phyloP scores from a whole-genome alignment of 2,329 filamentous ascomycete genomes.

The Trichophyton equinum region DNA sequence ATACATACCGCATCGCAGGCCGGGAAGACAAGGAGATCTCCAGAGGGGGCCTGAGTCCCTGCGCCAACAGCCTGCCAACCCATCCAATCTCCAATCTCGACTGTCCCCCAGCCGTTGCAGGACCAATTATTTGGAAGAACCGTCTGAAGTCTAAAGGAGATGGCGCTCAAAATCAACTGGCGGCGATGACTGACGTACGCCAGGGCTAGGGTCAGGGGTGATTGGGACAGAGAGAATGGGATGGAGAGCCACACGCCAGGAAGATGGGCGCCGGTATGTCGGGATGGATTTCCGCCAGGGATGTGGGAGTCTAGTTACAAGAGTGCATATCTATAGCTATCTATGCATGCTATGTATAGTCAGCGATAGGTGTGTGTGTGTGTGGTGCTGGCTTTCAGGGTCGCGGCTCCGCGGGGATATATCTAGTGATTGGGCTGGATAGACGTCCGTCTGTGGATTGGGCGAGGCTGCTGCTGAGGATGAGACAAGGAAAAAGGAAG shows the following conservation, averaged over 20 bases:
- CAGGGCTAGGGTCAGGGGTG: neutral
- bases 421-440: neutral
- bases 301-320: neutral
- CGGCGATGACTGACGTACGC: constrained; percentile 1
- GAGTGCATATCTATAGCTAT: neutral
- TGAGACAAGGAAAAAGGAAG: neutral
- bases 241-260: neutral
- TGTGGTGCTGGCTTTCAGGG: neutral
- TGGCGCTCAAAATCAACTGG: neutral
- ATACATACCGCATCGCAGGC: neutral
- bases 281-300: constrained; percentile 1
- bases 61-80: neutral
- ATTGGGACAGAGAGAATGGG: too few species aligned
- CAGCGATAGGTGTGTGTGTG: neutral
- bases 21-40: neutral
- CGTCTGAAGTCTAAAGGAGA: neutral
- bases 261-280: neutral
- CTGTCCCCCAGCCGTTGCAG: neutral
- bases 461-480: neutral
- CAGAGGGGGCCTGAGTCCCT: neutral
- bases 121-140: neutral
- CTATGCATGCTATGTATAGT: neutral
- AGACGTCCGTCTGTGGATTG: neutral
- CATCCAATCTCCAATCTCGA: neutral
- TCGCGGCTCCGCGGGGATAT: neutral